Conservation (phyloP, 2,329 filamentous ascomycete genomes). For the Dothiorella sarmentorum region DNA sequence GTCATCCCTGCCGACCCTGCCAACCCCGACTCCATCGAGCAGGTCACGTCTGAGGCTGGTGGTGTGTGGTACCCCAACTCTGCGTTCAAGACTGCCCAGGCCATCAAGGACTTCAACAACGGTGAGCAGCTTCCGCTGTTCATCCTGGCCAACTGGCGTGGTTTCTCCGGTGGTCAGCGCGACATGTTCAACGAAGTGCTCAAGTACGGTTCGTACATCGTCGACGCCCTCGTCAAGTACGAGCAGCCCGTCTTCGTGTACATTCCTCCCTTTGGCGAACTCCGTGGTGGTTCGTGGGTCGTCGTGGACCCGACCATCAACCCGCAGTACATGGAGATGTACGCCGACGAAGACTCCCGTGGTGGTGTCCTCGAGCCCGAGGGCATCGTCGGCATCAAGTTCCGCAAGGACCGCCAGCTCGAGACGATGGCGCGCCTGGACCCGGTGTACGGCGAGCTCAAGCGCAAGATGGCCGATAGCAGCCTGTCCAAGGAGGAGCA, state of each 20-base stretch:
- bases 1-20: slow-evolving; percentile 93
- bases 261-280: slow-evolving; percentile 93
- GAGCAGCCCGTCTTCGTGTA: slow-evolving; percentile 99
- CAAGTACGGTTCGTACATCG: slow-evolving; percentile 99
- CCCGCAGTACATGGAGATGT: slow-evolving; percentile 97
- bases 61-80: slow-evolving; percentile 99
- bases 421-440: slow-evolving; percentile 96
- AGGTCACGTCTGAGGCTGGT: slow-evolving; percentile 89
- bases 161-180: slow-evolving; percentile 98
- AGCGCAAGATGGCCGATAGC: slow-evolving; percentile 69
- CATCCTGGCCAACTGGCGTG: slow-evolving; percentile 99
- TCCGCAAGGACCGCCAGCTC: slow-evolving; percentile 93
- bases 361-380: slow-evolving; percentile 97
- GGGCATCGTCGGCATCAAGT: slow-evolving; percentile 98
- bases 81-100: slow-evolving; percentile 98
- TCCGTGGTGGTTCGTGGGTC: slow-evolving; percentile 98
- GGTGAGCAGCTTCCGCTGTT: slow-evolving; percentile 97
- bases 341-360: slow-evolving; percentile 89
- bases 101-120: slow-evolving; percentile 98
- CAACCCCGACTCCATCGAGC: slow-evolving; percentile 97
- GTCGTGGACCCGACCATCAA: slow-evolving; percentile 99
- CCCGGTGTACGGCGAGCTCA: slow-evolving; percentile 74
- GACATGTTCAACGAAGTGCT: slow-evolving; percentile 99
- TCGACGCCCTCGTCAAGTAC: slow-evolving; percentile 96
- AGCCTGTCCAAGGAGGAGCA: slow-evolving; percentile 70